Base-by-base conservation (phyloP, 2,329 filamentous ascomycete genomes). In the Penicillium fuscoglaucum region DNA sequence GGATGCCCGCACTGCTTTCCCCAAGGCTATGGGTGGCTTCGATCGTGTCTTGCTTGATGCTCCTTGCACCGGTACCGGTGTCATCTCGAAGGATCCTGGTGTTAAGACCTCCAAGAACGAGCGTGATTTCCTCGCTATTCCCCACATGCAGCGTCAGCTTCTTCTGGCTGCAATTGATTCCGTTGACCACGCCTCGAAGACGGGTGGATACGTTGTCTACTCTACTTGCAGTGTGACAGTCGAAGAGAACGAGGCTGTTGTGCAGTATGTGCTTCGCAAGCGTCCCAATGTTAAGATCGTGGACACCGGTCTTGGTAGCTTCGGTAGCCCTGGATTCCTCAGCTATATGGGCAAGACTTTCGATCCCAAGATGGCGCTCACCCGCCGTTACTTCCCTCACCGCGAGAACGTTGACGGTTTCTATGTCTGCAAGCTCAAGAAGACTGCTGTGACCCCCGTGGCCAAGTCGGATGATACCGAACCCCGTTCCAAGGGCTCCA, bases 41-140 rank as follows among this genome's bases (percentile, higher is more conserved):
- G 95, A 99, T 76, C 86, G 95, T 62, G 91, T 99, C 6, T 80
- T 98, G 46, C 89, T 98, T 58, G 93, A 99, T 78, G 93, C 92
- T 1, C 95, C 95, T 5, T 98, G 95, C 80, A 96, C 93, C 3
- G 93, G 95, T 67, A 99, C 95, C 0, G 95, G 95, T 69, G 95
- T 99, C 71, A 99, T 99, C 66, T 90, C 92, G 63, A 99, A 99
- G 80, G 95, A 99, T 77, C 86, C 93, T 33, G 91, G 89, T 64
- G 92, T 99, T 67, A 99, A 99, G 84, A 98, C 93, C 26, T 98
- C 97, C 82, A 98, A 98, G 83, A 96, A 90, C 12, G 91, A 96
- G 73, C 89, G 88, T 65, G 95, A 99, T 76, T 99, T 99, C 80
- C 85, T 97, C 76, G 87, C 89, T 70, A 85, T 99, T 52, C 93